Evolutionary conservation across 106 monocot species (phyloP), one percentile per base, ranked within the genome.

Genomic region (Apostasia shenzhenica): DNA sequence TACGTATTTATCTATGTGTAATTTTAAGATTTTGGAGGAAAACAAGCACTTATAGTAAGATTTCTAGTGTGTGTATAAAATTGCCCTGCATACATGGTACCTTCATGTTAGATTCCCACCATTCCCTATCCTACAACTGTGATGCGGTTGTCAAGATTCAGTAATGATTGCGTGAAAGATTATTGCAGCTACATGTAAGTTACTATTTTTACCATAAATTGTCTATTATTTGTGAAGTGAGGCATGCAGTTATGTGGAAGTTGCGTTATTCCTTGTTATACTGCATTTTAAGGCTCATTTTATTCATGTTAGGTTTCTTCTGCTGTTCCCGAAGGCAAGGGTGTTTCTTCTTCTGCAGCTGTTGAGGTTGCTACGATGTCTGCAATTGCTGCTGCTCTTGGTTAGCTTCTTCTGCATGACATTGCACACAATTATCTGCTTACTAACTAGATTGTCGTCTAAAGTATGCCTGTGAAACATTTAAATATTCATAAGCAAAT

Each of bases 281-380:
- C 61, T 61, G 61, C 61, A 61, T 57, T 38, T 39, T 1, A 57
- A 4, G 57, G 39, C 57, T 38, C 8, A 39, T 39, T 26, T 56
- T 6, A 12, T 13, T 56, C 6, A 47, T 14, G 13, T 39, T 75
- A 93, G 92, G 92, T 93, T 71, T 93, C 86, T 65, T 93, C 92
- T 51, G 82, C 85, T 41, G 88, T 93, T 68, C 92, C 92, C 59
- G 92, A 93, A 79, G 92, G 92, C 42, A 93, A 93, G 80, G 92
- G 92, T 57, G 88, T 89, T 40, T 93, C 92, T 75, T 93, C 92
- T 74, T 93, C 92, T 72, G 92, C 92, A 71, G 76, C 92, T 67
- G 83, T 93, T 12, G 92, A 93, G 67, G 92, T 93, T 62, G 88
- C 88, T 53, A 81, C 86, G 41, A 93, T 93, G 92, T 83, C 88